These are phyloP conservation scores for Xerocomellus dryophilus DNA, from an alignment of 768 basidiomycete genomes.

Conservation along the genomic window DNA sequence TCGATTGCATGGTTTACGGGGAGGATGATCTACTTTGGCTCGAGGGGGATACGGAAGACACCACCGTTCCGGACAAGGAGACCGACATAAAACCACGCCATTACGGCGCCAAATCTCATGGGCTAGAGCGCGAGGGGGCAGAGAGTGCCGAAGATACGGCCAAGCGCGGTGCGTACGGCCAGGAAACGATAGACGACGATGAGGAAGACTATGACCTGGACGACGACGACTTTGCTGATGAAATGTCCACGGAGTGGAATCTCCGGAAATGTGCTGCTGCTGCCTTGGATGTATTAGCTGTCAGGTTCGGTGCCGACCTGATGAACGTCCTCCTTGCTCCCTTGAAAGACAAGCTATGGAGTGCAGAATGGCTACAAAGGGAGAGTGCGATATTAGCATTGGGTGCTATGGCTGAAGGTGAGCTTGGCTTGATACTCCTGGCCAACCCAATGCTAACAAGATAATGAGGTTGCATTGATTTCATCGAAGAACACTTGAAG, in stretches of 20 bases:
- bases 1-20: slow-evolving; percentile 96
- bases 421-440: slow-evolving; percentile 18
- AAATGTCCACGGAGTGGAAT: slow-evolving; percentile 98
- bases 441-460: slow-evolving; percentile 7
- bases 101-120: slow-evolving; percentile 83
- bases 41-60: slow-evolving; percentile 87
- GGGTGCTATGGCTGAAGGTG: slow-evolving; percentile 98
- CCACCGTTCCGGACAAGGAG: slow-evolving; percentile 88
- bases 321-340: slow-evolving; percentile 85
- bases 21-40: slow-evolving; percentile 95
- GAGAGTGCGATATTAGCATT: slow-evolving; percentile 95
- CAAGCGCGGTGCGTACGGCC: slow-evolving; percentile 67
- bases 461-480: slow-evolving; percentile 85
- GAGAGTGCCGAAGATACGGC: slow-evolving; percentile 36
- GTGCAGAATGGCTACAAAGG: slow-evolving; percentile 85
- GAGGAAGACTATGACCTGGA: slow-evolving; percentile 87
- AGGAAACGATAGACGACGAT: slow-evolving; percentile 79
- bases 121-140: slow-evolving; percentile 67
- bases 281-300: slow-evolving; percentile 93
- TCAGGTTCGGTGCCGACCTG: slow-evolving; percentile 87
- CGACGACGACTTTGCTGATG: slow-evolving; percentile 87
- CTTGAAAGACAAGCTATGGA: slow-evolving; percentile 93
- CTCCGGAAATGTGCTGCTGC: slow-evolving; percentile 97
- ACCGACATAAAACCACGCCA: slow-evolving; percentile 95
- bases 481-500: slow-evolving; percentile 91